Percentiles rank a stretch among this genome's conserved stretches.
These are phyloP conservation scores for Colletotrichum sp. DNA, from an alignment of 2,329 filamentous ascomycete genomes.

Conservation along the genomic window DNA sequence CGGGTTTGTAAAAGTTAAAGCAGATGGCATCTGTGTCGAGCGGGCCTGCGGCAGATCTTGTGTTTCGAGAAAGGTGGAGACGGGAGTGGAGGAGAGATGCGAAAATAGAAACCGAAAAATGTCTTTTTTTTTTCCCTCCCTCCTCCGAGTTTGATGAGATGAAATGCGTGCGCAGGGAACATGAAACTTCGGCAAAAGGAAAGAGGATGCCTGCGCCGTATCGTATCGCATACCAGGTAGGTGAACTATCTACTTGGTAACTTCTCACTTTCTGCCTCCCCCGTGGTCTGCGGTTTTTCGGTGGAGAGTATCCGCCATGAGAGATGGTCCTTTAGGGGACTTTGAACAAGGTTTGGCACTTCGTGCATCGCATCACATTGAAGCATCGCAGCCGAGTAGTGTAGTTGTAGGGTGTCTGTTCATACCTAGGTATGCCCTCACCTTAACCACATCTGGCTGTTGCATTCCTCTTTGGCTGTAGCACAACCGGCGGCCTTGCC, in stretches of 20 bases:
- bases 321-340: not conserved
- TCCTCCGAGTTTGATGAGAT: not conserved
- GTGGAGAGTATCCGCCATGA: not conserved
- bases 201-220: not conserved
- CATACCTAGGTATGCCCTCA: not conserved
- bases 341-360: not conserved
- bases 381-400: not conserved
- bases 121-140: not conserved
- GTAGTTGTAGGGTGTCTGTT: not conserved
- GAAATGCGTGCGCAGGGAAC: slow-evolving; percentile 13
- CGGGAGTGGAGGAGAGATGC: slow-evolving; percentile 5
- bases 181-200: slow-evolving; percentile 16
- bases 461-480: not conserved
- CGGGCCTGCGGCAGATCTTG: slow-evolving; percentile 16
- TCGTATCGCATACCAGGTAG: not conserved
- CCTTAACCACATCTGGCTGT: not conserved
- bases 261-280: not conserved
- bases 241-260: not conserved
- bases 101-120: slow-evolving; percentile 8
- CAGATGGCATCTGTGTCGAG: not conserved
- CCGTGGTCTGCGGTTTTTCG: not conserved
- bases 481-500: not conserved
- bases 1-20: not conserved
- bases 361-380: not conserved
- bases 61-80: slow-evolving; percentile 15